A percentile compares a stretch with the other conserved stretches of the same genome.
These are phyloP conservation scores for Xylaria sp. DNA, from an alignment of 2,329 filamentous ascomycete genomes.

Conservation along the genomic window DNA sequence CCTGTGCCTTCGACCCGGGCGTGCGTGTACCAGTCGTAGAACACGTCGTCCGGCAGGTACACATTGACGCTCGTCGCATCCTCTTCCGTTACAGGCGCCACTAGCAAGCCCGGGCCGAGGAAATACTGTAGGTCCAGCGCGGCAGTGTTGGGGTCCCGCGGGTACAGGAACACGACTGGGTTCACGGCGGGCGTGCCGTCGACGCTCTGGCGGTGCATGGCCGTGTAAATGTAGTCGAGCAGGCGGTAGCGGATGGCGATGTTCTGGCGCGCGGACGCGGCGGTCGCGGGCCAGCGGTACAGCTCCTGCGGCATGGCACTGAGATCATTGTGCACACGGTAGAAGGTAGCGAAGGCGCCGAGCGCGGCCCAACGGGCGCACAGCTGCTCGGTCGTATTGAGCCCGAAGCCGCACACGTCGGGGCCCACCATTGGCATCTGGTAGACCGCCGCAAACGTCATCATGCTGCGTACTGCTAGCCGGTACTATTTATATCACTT, in stretches of 20 bases:
- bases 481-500: no score
- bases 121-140: slow-evolving; percentile 54
- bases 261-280: slow-evolving; percentile 65
- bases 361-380: slow-evolving; percentile 78
- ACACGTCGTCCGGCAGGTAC: slow-evolving; percentile 54
- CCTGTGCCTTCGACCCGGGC: slow-evolving; percentile 50
- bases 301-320: slow-evolving; percentile 68
- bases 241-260: slow-evolving; percentile 73
- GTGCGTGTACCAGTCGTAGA: slow-evolving; percentile 59
- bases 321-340: slow-evolving; percentile 71
- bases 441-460: slow-evolving; percentile 68
- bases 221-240: slow-evolving; percentile 78
- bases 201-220: slow-evolving; percentile 63
- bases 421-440: slow-evolving; percentile 72
- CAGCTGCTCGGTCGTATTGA: slow-evolving; percentile 68
- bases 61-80: slow-evolving; percentile 50
- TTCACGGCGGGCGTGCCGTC: slow-evolving; percentile 69
- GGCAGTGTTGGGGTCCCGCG: slow-evolving; percentile 48
- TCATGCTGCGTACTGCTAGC: slow-evolving; percentile 61
- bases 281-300: slow-evolving; percentile 68
- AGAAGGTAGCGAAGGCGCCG: slow-evolving; percentile 77
- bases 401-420: slow-evolving; percentile 79
- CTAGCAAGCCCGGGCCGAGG: slow-evolving; percentile 51
- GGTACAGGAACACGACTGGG: slow-evolving; percentile 74
- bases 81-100: slow-evolving; percentile 53